Conservation (phyloP, 345 rosid genomes). For the Brassica carinata region DNA sequence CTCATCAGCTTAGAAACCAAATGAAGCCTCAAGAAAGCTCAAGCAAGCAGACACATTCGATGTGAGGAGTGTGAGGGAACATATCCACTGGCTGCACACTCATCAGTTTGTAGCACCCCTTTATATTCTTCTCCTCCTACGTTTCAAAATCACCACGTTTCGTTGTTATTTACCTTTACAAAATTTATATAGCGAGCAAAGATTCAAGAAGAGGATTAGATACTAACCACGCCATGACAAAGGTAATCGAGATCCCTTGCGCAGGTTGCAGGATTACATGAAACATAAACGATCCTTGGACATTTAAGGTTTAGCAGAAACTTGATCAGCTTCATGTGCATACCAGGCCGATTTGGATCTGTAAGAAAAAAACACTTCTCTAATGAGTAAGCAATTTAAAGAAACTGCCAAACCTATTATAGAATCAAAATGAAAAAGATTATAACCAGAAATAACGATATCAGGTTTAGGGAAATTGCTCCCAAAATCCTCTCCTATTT, state of each 20-base stretch:
- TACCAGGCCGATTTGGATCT: conserved; percentile 97
- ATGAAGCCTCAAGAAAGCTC: conserved; percentile 63
- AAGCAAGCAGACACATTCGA: conserved; percentile 78
- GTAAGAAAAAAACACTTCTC: conserved; percentile 36
- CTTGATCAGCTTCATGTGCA: conserved; percentile 94
- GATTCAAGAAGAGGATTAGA: not conserved
- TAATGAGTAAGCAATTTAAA: not conserved
- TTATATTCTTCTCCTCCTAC: conserved; percentile 68
- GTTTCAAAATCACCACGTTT: conserved; percentile 26
- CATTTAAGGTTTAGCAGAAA: conserved; percentile 79
- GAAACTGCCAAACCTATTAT: not conserved
- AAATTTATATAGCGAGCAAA: not conserved
- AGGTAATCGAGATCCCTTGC: conserved; percentile 96
- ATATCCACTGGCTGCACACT: conserved; percentile 88
- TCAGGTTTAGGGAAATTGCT: conserved; percentile 80
- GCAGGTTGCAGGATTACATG: conserved; percentile 93
- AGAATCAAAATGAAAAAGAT: conserved; percentile 26
- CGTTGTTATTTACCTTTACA: not conserved
- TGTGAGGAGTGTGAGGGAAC: conserved; percentile 97
- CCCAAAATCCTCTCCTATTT: conserved; percentile 83
- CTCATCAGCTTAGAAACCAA: conserved; percentile 6
- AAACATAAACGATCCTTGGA: conserved; percentile 75
- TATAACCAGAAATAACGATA: conserved; percentile 75
- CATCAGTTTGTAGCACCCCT: conserved; percentile 72
- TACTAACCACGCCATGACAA: conserved; percentile 80